Base-by-base conservation (phyloP, 148 eudicot species). In the Heliosperma pusillum region DNA sequence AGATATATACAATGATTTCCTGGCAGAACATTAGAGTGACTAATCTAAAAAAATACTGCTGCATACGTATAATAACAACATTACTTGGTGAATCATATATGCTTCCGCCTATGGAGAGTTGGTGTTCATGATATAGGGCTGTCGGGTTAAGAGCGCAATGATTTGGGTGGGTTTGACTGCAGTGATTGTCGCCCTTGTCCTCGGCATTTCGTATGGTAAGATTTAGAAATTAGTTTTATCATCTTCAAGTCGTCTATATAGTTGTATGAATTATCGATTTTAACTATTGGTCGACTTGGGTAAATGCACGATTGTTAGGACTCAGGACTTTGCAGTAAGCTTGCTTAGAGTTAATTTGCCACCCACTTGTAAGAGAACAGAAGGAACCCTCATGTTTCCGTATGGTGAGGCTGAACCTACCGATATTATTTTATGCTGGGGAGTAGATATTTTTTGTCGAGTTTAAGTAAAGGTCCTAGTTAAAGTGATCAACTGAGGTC, bases 131-230 rank as follows among this genome's bases (percentile, higher is more conserved):
- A 15, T 78, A 82, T 79, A 95, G 99, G 91, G 86, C 75, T 69
- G 79, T 90, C 82, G 97, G 85, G 69, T 95, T 73, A 88, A 80
- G 81, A 88, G 99, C 62, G 91, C 99, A 3, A 70, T 87, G 82
- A 3, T 85, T 20, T 95, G 99, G 99, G 97, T 95, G 47, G 66
- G 71, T 40, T 79, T 75, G 53, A 90, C 96, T 22, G 99, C 92
- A 30, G 47, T 95, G 72, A 90, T 95, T 76, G 86, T 89, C 61
- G 97, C 76, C 19, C 87, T 95, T 71, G 80, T 88, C 80, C 96
- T 95, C n/a, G 99, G 99, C 40, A 92, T 95, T 78, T 79, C 90
- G 55, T 95, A 95, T 36, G 97, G 99, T 92, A 72, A 76, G 93
- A 84, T 29, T 19, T 12, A 29, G 10, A 50, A 11, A 20, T 53